A percentile compares a stretch with the other conserved stretches of the same genome.
Conservation (phyloP, 192 early-diverging fungal genomes). For the Chytriomyces confervae region DNA sequence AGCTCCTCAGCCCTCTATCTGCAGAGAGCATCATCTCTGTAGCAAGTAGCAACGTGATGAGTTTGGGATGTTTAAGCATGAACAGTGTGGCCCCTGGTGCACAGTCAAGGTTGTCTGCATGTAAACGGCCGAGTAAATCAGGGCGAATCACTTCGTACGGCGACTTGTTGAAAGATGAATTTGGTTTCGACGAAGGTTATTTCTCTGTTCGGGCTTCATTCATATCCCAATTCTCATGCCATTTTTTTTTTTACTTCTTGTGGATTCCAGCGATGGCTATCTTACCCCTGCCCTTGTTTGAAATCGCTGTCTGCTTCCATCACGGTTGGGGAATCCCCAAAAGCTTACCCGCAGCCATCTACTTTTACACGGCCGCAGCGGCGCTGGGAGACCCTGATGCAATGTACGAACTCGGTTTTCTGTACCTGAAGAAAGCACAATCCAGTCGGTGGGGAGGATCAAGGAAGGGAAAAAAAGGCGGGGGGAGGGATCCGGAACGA, state of each 20-base stretch:
- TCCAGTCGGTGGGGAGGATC: conserved; percentile 17
- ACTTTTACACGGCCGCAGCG: conserved; percentile 41
- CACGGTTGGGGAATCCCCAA: conserved; percentile 48
- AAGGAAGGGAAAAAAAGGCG: neutral
- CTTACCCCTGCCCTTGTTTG: conserved; percentile 43
- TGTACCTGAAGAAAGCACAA: conserved; percentile 18
- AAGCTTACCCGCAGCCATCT: conserved; percentile 28
- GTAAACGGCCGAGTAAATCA: neutral
- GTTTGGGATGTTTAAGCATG: no score
- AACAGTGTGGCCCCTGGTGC: no score
- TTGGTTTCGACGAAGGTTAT: neutral
- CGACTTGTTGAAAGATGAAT: neutral
- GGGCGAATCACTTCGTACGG: neutral
- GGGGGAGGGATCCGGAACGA: no score
- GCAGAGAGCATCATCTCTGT: no score
- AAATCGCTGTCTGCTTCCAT: conserved; percentile 37
- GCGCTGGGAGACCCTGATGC: conserved; percentile 45
- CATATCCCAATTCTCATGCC: neutral
- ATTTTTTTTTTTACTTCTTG: neutral
- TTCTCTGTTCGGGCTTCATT: neutral
- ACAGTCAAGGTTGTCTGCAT: neutral
- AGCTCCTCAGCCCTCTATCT: no score
- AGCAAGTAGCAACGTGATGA: no score
- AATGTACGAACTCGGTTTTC: conserved; percentile 23
- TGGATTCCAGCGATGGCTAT: conserved; percentile 16